Evolutionary conservation across 2,329 filamentous ascomycete species (phyloP), one percentile per base, ranked within the genome.

Genomic region (Calonectria honghensis): DNA sequence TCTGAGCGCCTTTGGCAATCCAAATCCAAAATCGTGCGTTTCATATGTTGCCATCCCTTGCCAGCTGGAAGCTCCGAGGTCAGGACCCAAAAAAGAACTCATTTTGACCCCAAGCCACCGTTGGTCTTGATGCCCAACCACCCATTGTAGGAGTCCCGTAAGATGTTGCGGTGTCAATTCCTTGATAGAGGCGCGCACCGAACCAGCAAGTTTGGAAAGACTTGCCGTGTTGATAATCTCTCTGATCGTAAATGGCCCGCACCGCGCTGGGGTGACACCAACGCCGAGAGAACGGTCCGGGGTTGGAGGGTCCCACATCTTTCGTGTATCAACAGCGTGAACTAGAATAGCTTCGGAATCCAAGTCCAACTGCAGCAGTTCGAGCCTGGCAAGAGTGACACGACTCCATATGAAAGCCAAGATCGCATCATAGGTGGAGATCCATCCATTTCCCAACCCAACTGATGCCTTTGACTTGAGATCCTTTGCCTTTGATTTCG

Each of bases 341-440:
- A 77, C 70, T 2, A 68, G 35, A 68, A 35, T 68, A 11, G 76
- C 63, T 7, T 75, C 74, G 0, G 75, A 77, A 1, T n/a, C 35
- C 0, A 61, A 61, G 4, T 75, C 67, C 1, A 73, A 73, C 57
- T 76, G 70, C 6, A 76, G 48, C 18, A 76, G 27, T 1, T 35
- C 29, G 3, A 57, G 31, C 50, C 76, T 76, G 1, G 75, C 76
- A n/a, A 68, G 48, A 0, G 70, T 71, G 18, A 67, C 73, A 13
- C 73, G 67, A 7, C 76, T 57, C 76, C 73, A 77, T 54, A 76
- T 41, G 2, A 75, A 32, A 14, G 68, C 68, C 29, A 77, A 52
- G 5, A 77, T 31, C 0, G 75, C 73, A 57, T 76, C 75, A 3
- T 77, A 77, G 1, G 76, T 75, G 0, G 76, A 76, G 2, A 77